Evolutionary conservation across 2,329 filamentous ascomycete genomes (phyloP), one percentile per base, ranked within the genome.

Genomic region (Leptographium wingfieldii): DNA sequence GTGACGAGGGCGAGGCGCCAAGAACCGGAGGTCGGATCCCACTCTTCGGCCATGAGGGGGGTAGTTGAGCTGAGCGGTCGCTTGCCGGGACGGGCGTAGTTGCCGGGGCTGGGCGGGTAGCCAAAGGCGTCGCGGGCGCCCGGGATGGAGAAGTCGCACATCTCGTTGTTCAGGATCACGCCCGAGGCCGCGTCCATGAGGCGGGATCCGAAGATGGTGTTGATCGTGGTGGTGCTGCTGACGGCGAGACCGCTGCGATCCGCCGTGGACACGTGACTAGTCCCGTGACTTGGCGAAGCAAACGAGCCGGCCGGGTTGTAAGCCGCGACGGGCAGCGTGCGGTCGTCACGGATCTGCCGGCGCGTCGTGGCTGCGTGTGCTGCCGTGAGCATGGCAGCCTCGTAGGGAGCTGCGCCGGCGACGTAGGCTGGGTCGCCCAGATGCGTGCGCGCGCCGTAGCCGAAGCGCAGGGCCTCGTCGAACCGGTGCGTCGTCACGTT

Each of bases 391-490:
- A 97, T 88, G 3, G 77, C 70, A 1, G 77, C 70, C 71, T 96
- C 85, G 65, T 87, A 86, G 9, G 74, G 70, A 10, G 77, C 73
- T 57, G 92, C 75, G 35, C 82, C 81, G 0, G 77, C 65, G 4
- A 95, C 81, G 69, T 87, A 96, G 1, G 74, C 76, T 0, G 92
- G 94, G 70, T 97, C 94, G 5, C 91, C 92, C 0, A 97, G 80
- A 33, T 85, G 79, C n/a, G 84, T 79, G 60, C 91, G 84, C 66
- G 87, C 76, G 4, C 86, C 91, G 69, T 96, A 97, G 3, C 83
- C 91, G 70, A 95, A 97, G 27, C 90, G 82, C 75, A 96, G 90
- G 14, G 91, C 87, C 76, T 97, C 94, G 68, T 90, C 84, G 64
- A 96, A 80, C 16, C 88, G 83, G 72, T 97, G 94, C 0, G 86